phyloP scores from a whole-genome alignment of 192 early-diverging fungal genomes.

The Coemansia sp. region DNA sequence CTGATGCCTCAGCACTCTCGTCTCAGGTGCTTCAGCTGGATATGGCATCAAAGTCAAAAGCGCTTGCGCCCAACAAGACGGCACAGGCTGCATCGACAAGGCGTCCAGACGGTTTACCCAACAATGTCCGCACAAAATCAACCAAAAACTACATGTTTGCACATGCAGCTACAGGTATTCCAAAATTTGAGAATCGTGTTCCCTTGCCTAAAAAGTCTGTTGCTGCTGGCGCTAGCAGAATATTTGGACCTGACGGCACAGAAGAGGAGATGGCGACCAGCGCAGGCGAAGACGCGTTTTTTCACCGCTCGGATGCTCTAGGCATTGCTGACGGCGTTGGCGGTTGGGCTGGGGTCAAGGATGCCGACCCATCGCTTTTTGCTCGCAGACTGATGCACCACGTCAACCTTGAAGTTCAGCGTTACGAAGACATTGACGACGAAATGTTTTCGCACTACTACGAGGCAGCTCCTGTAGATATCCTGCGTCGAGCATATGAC shows the following conservation, averaged over 20 bases:
- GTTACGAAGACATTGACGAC: conserved; percentile 79
- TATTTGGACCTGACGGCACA: conserved; percentile 1
- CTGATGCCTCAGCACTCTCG: conserved; percentile 25
- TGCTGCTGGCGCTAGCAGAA: neutral
- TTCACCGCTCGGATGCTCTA: conserved; percentile 77
- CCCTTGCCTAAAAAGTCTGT: conserved; percentile 19
- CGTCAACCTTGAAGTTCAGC: conserved; percentile 74
- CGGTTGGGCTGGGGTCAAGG: conserved; percentile 78
- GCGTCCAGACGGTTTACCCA: conserved; percentile 21
- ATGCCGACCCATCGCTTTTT: conserved; percentile 89
- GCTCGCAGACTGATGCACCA: conserved; percentile 95
- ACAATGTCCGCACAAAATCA: conserved; percentile 8
- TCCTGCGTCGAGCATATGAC: conserved; percentile 78
- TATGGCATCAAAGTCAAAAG: conserved; percentile 6
- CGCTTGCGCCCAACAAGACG: conserved; percentile 3
- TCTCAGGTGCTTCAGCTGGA: conserved; percentile 17
- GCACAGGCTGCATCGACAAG: conserved; percentile 4
- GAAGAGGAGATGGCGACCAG: conserved; percentile 62
- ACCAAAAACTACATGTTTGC: conserved; percentile 58
- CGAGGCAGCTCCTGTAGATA: conserved; percentile 75
- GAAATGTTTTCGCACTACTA: conserved; percentile 77
- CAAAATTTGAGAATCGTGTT: conserved; percentile 47
- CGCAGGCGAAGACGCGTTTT: conserved; percentile 95
- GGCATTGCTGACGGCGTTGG: conserved; percentile 97
- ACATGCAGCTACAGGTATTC: conserved; percentile 59